These are phyloP conservation scores for Dioscorea dumetorum DNA, from an alignment of 106 monocot genomes.

Conservation along the genomic window DNA sequence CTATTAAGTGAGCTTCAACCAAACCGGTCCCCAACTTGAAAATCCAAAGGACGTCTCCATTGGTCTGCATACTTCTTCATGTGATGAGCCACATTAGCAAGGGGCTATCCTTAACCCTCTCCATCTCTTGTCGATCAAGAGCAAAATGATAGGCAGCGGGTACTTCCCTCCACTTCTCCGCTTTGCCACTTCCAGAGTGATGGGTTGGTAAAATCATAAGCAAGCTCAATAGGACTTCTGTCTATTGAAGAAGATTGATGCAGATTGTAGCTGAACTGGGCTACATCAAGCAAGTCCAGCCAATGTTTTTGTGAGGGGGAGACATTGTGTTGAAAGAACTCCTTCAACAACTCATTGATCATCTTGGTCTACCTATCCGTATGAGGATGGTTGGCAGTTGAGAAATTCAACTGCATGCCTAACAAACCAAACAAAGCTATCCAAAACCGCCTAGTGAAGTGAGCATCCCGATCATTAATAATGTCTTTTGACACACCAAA, in stretches of 20 bases:
- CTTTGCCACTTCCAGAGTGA: background rate
- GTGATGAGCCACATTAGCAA: background rate
- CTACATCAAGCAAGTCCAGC: background rate
- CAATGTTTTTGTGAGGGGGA: background rate
- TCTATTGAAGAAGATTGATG: background rate
- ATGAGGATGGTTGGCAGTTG: slow-evolving; percentile 1
- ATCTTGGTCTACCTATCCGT: background rate
- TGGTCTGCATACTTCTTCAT: too few relatives aligned
- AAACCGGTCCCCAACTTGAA: background rate
- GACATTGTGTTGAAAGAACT: slow-evolving; percentile 4
- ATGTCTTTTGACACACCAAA: background rate
- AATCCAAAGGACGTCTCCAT: too few relatives aligned
- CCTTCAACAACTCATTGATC: slow-evolving; percentile 1
- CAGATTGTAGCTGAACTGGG: slow-evolving; percentile 1
- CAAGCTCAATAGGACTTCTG: slow-evolving; percentile 1
- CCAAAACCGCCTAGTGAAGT: background rate
- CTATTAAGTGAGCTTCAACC: background rate
- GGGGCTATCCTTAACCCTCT: background rate
- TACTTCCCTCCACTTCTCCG: too few relatives aligned
- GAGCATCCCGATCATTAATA: background rate
- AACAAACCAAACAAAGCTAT: too few relatives aligned
- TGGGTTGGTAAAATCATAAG: background rate
- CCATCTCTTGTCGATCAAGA: too few relatives aligned
- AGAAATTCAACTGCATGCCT: background rate
- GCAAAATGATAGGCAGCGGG: too few relatives aligned